Evolutionary conservation across 257 asterid species (phyloP).

Genomic region (Fraxinus americana): DNA sequence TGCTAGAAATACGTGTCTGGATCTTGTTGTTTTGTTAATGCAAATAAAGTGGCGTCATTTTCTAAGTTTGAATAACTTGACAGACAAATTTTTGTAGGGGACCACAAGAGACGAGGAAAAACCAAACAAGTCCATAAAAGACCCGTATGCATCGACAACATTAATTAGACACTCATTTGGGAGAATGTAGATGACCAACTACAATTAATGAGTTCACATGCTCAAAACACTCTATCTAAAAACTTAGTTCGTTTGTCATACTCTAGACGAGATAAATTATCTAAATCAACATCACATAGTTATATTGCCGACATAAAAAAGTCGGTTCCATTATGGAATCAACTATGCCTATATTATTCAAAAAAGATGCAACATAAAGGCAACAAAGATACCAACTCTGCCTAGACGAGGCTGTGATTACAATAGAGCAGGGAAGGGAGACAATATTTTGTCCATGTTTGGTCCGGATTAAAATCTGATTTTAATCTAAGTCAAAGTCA

Average conservation of each 20-base stretch:
- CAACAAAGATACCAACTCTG: background rate
- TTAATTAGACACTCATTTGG: background rate
- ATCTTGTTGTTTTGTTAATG: background rate
- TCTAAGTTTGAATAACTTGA: slow-evolving; percentile 10
- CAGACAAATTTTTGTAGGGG: background rate
- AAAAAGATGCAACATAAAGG: background rate
- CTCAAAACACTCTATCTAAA: too few relatives aligned
- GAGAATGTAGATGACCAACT: background rate
- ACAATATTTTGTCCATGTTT: too few relatives aligned
- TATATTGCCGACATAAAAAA: too few relatives aligned
- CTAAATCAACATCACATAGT: too few relatives aligned
- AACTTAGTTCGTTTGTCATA: too few relatives aligned
- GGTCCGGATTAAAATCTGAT: too few relatives aligned
- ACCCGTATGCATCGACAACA: background rate
- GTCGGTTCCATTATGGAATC: background rate
- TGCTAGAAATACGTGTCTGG: background rate
- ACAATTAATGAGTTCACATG: background rate
- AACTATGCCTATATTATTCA: background rate
- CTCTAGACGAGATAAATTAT: too few relatives aligned
- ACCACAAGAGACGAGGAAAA: background rate
- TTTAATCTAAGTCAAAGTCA: too few relatives aligned
- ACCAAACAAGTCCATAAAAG: background rate
- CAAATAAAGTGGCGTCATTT: background rate
- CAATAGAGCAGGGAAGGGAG: too few relatives aligned
- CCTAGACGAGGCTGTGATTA: background rate